These are phyloP conservation scores for Yueomyces sinensis DNA, from an alignment of 805 yeast species.

Conservation along the genomic window DNA sequence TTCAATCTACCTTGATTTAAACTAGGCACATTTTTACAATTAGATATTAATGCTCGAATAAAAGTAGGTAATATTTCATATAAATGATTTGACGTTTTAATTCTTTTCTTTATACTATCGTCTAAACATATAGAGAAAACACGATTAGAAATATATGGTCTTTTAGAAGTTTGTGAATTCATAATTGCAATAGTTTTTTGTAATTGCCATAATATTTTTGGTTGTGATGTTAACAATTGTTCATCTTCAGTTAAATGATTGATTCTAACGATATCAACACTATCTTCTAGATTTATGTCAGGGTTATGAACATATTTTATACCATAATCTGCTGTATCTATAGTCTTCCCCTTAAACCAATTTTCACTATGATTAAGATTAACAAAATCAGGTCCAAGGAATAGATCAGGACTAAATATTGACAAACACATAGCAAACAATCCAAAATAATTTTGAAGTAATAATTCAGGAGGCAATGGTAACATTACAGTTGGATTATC, in stretches of 20 bases:
- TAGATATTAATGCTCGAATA: slow-evolving; percentile 6
- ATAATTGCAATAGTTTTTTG: slow-evolving; percentile 16
- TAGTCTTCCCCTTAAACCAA: slow-evolving; percentile 18
- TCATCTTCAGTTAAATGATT: background rate
- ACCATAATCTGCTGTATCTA: slow-evolving; percentile 4
- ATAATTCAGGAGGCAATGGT: slow-evolving; percentile 13
- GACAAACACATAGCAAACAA: slow-evolving; percentile 13
- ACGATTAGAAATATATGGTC: slow-evolving; percentile 14
- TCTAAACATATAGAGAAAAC: slow-evolving; percentile 11
- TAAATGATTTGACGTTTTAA: slow-evolving; percentile 16
- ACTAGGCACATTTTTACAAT: slow-evolving; percentile 8
- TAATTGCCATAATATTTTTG: slow-evolving; percentile 17
- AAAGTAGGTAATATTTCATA: slow-evolving; percentile 19
- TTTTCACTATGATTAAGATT: slow-evolving; percentile 11
- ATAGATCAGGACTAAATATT: slow-evolving; percentile 12
- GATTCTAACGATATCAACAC: background rate
- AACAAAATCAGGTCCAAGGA: slow-evolving; percentile 14
- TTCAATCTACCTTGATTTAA: slow-evolving; percentile 5
- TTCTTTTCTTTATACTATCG: slow-evolving; percentile 7
- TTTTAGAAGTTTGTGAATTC: slow-evolving; percentile 9
- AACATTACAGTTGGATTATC: slow-evolving; percentile 15
- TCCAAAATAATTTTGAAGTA: slow-evolving; percentile 19
- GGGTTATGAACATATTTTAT: background rate
- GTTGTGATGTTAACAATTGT: slow-evolving; percentile 6
- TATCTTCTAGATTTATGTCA: background rate